phyloP scores from a whole-genome alignment of 1,139 yeast genomes.

The Nakaseomyces bracarensis region DNA sequence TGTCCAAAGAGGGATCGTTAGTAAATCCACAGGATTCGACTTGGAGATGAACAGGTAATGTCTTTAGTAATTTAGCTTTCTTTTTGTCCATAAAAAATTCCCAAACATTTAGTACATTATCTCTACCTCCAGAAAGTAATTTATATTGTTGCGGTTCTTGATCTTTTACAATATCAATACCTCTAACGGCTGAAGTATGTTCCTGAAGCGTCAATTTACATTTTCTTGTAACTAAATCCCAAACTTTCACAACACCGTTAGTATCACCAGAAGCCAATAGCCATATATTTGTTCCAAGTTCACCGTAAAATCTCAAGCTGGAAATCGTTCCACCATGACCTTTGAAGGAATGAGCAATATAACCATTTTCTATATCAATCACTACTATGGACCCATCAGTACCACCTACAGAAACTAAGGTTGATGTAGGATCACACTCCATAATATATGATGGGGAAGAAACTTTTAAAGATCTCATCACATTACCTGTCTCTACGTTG shows the following conservation, averaged over 20 bases:
- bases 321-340: conserved; percentile 95
- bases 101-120: conserved; percentile 48
- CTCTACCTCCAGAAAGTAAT: conserved; percentile 83
- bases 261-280: conserved; percentile 78
- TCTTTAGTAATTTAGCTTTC: conserved; percentile 48
- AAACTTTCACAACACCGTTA: conserved; percentile 72
- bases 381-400: conserved; percentile 90
- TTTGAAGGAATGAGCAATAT: conserved; percentile 77
- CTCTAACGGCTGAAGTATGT: conserved; percentile 82
- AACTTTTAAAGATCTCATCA: conserved; percentile 48
- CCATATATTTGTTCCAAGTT: conserved; percentile 65
- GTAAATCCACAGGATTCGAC: conserved; percentile 73
- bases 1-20: conserved; percentile 22
- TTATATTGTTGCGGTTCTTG: conserved; percentile 38
- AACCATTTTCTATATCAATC: conserved; percentile 87
- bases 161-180: conserved; percentile 49
- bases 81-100: conserved; percentile 43
- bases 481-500: conserved; percentile 35
- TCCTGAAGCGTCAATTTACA: conserved; percentile 57
- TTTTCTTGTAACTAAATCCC: conserved; percentile 84
- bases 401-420: conserved; percentile 87
- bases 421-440: conserved; percentile 69
- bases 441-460: conserved; percentile 78
- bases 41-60: conserved; percentile 67
- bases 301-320: conserved; percentile 66